phyloP scores from a whole-genome alignment of 805 yeast species.

The Metschnikowia vanudenii region DNA sequence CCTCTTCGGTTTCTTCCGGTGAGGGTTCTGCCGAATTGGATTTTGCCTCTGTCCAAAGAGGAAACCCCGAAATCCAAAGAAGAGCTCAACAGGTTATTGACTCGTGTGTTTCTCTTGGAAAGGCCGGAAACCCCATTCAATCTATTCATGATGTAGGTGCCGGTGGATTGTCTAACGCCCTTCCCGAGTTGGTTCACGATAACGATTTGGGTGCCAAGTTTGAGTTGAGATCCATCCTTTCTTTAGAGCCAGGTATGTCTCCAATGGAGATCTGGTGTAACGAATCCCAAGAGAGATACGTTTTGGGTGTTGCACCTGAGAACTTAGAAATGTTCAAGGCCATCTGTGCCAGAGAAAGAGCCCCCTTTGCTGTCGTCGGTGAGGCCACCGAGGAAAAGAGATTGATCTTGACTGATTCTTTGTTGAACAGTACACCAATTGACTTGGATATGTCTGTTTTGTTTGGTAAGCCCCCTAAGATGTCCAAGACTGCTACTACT shows the following conservation, averaged over 20 bases:
- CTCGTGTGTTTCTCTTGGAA: slow-evolving; percentile 83
- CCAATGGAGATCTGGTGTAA: slow-evolving; percentile 99
- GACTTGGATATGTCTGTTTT: slow-evolving; percentile 93
- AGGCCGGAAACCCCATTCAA: slow-evolving; percentile 68
- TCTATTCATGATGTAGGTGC: slow-evolving; percentile 99
- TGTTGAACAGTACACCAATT: slow-evolving; percentile 81
- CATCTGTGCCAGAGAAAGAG: slow-evolving; percentile 92
- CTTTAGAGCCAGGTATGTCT: slow-evolving; percentile 96
- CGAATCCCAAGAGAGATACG: slow-evolving; percentile 98
- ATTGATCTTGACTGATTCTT: slow-evolving; percentile 74
- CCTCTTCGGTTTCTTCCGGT: slow-evolving; percentile 94
- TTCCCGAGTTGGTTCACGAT: slow-evolving; percentile 97
- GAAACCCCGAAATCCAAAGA: slow-evolving; percentile 98
- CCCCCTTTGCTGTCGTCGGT: slow-evolving; percentile 95
- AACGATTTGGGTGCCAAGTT: slow-evolving; percentile 92
- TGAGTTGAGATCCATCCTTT: slow-evolving; percentile 85
- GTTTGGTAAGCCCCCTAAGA: slow-evolving; percentile 96
- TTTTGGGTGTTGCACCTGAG: slow-evolving; percentile 82
- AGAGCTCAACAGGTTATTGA: slow-evolving; percentile 98
- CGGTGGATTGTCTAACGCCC: slow-evolving; percentile 95
- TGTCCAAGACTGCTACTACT: slow-evolving; percentile 74
- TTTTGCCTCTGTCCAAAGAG: slow-evolving; percentile 98
- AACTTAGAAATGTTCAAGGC: slow-evolving; percentile 68
- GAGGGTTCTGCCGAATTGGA: slow-evolving; percentile 95
- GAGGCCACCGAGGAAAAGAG: slow-evolving; percentile 85